Conservation (phyloP, 2,329 filamentous ascomycete genomes). For the Monosporascus ibericus region DNA sequence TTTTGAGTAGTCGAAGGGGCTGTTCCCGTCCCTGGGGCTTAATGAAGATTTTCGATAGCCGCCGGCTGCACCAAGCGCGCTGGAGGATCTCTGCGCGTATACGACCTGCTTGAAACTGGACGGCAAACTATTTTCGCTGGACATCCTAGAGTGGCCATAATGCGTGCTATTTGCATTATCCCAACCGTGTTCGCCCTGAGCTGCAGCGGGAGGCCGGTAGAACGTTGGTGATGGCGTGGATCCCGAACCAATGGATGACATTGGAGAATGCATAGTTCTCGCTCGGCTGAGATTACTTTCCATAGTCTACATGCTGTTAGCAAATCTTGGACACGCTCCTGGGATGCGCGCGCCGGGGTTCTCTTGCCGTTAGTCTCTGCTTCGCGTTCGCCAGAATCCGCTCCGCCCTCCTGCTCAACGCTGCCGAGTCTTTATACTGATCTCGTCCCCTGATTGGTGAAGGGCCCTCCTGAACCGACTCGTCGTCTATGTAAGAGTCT, state of each 20-base stretch:
- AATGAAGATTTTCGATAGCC: constrained; percentile 48
- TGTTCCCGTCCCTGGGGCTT: constrained; percentile 38
- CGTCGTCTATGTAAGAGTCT: constrained; percentile 47
- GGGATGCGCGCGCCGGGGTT: neutral
- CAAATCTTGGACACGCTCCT: neutral
- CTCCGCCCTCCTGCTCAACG: constrained; percentile 77
- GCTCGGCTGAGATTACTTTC: constrained; percentile 83
- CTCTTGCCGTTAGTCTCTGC: constrained; percentile 72
- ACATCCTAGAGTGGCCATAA: constrained; percentile 50
- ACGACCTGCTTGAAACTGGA: constrained; percentile 34
- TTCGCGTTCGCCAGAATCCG: constrained; percentile 91
- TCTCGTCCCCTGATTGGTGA: constrained; percentile 18
- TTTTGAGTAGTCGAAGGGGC: constrained; percentile 27
- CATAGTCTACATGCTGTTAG: constrained; percentile 63
- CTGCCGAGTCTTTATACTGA: constrained; percentile 63
- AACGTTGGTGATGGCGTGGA: constrained; percentile 49
- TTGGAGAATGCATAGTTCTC: constrained; percentile 53
- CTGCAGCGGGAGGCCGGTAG: constrained; percentile 32
- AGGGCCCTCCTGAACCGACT: constrained; percentile 25
- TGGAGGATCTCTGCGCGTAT: constrained; percentile 54
- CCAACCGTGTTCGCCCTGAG: constrained; percentile 25
- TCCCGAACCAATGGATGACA: constrained; percentile 32
- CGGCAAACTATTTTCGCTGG: constrained; percentile 54
- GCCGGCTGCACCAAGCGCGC: constrained; percentile 54
- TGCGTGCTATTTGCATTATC: constrained; percentile 23